Base-by-base conservation (phyloP, 441 rosid species). In the Croton laevigatus region DNA sequence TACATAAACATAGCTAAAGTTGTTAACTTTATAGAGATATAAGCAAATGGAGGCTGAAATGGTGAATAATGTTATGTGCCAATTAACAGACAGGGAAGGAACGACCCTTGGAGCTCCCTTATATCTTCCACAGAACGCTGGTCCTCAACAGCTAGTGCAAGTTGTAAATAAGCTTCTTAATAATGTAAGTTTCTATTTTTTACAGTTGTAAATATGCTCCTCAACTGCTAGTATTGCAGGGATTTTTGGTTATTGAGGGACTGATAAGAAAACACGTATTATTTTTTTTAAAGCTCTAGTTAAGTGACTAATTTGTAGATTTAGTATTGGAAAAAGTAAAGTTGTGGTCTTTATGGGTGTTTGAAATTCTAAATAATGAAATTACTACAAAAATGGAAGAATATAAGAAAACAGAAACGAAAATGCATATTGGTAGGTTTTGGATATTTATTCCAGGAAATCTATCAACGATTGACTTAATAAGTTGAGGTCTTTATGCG, bases 1-100 rank as follows among this genome's bases (percentile, higher is more conserved):
- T 1, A 23, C 40, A 23, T 4, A 66, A 34, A 66, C 6, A 40
- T 32, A 57, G 5, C 14, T 3, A 2, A 69, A 8, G 37, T 32
- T 2, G 11, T 20, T 0, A 34, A 22, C 12, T 32, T 8, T 0
- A n/a, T 0, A n/a, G 55, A 17, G 2, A 36, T 19, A 46, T 2
- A 34, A 52, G 49, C 19, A 55, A 61, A 79, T 75, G 76, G 82
- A 79, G 59, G 71, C 42, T n/a, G 81, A 74, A 67, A 23, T 69
- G 3, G 72, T 75, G 66, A 79, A 79, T 61, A 79, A 69, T 4
- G 96, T 96, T 53, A 86, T 93, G 91, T 90, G 98, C 80, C 85
- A 87, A 34, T 81, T 96, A 74, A 80, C 88, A 36, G 98, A 91
- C 81, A 88, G 93, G 4, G 99, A 91, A 73, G 98, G 98, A 70